Evolutionary conservation across 768 basidiomycete species (phyloP), one percentile per base, ranked within the genome.

Genomic region (Lentinula guzmanii): DNA sequence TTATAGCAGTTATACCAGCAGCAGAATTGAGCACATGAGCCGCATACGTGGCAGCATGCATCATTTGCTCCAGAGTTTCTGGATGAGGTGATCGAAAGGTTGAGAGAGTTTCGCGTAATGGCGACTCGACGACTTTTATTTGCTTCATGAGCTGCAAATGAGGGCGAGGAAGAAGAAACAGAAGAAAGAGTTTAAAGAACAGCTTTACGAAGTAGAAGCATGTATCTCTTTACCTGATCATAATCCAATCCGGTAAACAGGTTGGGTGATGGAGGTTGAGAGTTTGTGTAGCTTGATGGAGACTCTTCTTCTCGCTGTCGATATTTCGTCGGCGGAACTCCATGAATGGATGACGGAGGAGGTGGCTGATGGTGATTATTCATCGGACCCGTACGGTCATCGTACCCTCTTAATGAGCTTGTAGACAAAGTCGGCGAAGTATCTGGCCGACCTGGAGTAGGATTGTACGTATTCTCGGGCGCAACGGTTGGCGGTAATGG

Each of bases 1-100:
- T 28, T 4, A 18, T 41, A 8, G 39, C 11, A 11, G 41, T 43
- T 5, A 66, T 42, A 41, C 51, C 51, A 9, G 63, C 53, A 0
- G 73, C 72, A n/a, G 79, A 71, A 48, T 82, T 79, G n/a, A 86
- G 67, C 71, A 81, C 72, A 64, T 77, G 76, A 64, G 74, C 73
- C 4, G 77, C 79, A 46, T 74, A 72, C 18, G 70, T 71, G 28
- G 80, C 80, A 52, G 73, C 75, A 65, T 80, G 76, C 53, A 79
- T 50, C 78, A 80, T 79, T 45, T 71, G 68, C 33, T 77, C 77
- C 60, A 80, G 64, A 16, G 72, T 50, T 5, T 59, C 46, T 18
- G 45, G 58, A 35, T 50, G 45, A 13, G 42, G 58, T 11, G 46
- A 41, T 4, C 28, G 55, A 31, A 43, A 28, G 8, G 37, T 37